Evolutionary conservation across 768 basidiomycete species (phyloP).

Genomic region (Naganishia randhawae): DNA sequence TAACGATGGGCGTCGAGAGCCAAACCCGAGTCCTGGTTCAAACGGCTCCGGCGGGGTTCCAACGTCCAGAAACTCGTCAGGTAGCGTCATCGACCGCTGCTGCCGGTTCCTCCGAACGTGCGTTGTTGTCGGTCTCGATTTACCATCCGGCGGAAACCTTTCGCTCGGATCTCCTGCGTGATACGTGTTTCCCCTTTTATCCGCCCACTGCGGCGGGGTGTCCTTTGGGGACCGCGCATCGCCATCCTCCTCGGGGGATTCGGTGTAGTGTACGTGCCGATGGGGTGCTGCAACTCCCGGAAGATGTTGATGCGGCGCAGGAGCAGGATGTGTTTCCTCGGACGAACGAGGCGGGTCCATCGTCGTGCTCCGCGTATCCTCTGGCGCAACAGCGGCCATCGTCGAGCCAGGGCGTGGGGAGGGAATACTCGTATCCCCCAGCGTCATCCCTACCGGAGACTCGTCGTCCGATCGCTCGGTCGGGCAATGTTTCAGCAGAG

Average conservation of each 20-base stretch:
- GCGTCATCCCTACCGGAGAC: neutral
- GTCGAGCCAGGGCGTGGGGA: too few species aligned
- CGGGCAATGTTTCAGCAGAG: neutral
- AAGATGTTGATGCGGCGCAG: neutral
- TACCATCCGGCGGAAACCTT: neutral
- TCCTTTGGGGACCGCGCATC: neutral
- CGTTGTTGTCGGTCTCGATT: neutral
- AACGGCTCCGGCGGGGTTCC: neutral
- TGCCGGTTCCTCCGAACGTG: neutral
- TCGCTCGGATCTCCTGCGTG: neutral
- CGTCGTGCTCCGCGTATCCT: neutral
- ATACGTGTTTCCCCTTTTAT: neutral
- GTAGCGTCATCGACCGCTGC: conserved; percentile 7
- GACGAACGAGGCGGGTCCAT: neutral
- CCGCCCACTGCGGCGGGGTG: neutral
- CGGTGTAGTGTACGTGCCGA: conserved; percentile 5
- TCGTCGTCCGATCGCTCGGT: neutral
- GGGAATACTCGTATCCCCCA: neutral
- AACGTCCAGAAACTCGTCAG: neutral
- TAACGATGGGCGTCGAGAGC: too few species aligned
- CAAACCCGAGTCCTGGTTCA: neutral
- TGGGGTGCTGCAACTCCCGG: neutral
- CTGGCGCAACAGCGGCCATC: neutral
- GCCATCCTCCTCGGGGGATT: neutral
- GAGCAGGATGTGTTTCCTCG: neutral